A percentile compares a stretch with the other conserved stretches of the same genome.
phyloP scores from a whole-genome alignment of 2,329 filamentous ascomycete genomes.

The Aspergillus glaucus region DNA sequence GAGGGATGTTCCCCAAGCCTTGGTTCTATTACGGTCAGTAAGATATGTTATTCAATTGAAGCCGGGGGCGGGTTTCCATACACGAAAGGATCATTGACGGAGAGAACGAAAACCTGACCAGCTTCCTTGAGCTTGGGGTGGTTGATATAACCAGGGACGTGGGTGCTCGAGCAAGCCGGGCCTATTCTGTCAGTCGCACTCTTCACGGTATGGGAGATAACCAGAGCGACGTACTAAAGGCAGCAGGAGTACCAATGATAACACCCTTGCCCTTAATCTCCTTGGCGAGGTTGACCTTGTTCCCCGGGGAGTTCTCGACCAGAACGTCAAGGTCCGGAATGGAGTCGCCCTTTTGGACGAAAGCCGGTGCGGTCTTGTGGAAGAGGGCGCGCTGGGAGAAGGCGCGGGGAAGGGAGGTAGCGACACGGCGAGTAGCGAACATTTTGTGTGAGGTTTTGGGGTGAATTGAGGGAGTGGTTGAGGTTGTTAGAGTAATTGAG shows the following conservation, averaged over 20 bases:
- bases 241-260: conserved; percentile 78
- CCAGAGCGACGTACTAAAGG: conserved; percentile 52
- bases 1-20: conserved; percentile 74
- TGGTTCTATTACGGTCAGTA: conserved; percentile 56
- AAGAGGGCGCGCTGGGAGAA: conserved; percentile 28
- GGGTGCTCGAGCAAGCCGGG: conserved; percentile 59
- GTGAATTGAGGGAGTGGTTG: neutral
- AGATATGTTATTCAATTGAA: neutral
- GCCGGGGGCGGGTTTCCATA: conserved; percentile 40
- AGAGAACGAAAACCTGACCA: conserved; percentile 80
- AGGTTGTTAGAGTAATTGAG: neutral
- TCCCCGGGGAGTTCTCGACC: conserved; percentile 79
- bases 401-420: conserved; percentile 24
- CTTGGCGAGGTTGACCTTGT: conserved; percentile 79
- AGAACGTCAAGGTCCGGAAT: conserved; percentile 73
- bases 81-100: conserved; percentile 94
- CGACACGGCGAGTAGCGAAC: conserved; percentile 34
- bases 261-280: conserved; percentile 72
- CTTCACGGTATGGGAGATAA: neutral
- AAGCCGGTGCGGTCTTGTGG: conserved; percentile 34
- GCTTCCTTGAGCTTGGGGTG: conserved; percentile 71
- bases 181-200: conserved; percentile 25
- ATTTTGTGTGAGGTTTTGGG: conserved; percentile 15
- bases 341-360: conserved; percentile 70
- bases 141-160: conserved; percentile 82